Conservation (phyloP, 2,329 filamentous ascomycete genomes). For the Orbilia oligospora region DNA sequence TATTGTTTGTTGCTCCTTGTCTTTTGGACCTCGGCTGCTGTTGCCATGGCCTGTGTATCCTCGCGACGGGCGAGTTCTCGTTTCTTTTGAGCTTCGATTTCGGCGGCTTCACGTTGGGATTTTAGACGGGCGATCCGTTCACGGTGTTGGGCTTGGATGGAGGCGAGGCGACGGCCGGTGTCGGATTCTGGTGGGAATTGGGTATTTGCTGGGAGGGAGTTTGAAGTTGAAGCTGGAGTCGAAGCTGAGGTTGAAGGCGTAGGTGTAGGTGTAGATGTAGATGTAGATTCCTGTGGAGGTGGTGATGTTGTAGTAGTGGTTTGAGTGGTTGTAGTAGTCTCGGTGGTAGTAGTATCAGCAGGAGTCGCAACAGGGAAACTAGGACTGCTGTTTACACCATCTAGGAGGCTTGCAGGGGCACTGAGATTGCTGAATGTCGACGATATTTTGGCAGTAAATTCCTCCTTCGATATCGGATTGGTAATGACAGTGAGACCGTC, state of each 20-base stretch:
- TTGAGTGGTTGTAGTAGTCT: not conserved
- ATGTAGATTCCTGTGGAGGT: conserved; percentile 12
- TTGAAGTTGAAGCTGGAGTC: not conserved
- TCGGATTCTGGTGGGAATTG: conserved; percentile 54
- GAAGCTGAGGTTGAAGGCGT: too few relatives aligned
- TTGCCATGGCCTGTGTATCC: conserved; percentile 42
- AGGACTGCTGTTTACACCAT: conserved; percentile 55
- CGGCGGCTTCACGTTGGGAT: conserved; percentile 52
- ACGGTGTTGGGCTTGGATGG: conserved; percentile 54
- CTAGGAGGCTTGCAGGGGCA: conserved; percentile 43
- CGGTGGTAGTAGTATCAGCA: not conserved
- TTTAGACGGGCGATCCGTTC: conserved; percentile 53
- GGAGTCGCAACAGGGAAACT: conserved; percentile 26
- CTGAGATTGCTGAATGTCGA: conserved; percentile 18
- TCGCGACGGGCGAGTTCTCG: conserved; percentile 36
- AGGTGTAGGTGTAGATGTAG: too few relatives aligned
- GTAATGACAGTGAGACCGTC: conserved; percentile 50
- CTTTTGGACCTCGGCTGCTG: conserved; percentile 44
- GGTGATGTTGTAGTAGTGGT: conserved; percentile 11
- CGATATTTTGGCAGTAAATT: conserved; percentile 45
- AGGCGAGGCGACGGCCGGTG: conserved; percentile 44
- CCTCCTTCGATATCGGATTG: conserved; percentile 51
- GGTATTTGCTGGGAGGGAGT: conserved; percentile 42
- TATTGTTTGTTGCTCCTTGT: conserved; percentile 41
- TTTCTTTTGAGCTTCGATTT: conserved; percentile 48